Percentiles rank a stretch among this genome's conserved stretches.
phyloP scores from a whole-genome alignment of 257 asterid species.

The Forsythia viridissima region DNA sequence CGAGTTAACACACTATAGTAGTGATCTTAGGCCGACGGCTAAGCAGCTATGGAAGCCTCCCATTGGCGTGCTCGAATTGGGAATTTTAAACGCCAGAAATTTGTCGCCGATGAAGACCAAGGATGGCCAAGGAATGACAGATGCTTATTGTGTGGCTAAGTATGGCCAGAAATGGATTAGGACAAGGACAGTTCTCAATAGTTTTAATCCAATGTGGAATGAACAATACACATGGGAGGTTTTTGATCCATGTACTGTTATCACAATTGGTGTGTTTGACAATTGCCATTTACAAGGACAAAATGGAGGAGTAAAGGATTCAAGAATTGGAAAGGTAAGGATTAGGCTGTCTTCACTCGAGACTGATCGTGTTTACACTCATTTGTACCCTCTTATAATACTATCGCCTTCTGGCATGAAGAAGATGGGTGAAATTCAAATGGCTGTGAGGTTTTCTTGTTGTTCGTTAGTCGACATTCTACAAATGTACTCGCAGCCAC shows the following conservation, averaged over 20 bases:
- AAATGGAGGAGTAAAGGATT: slow-evolving; percentile 51
- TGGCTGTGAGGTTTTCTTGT: slow-evolving; percentile 80
- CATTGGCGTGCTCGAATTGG: slow-evolving; percentile 81
- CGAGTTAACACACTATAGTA: slow-evolving; percentile 82
- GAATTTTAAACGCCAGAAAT: slow-evolving; percentile 75
- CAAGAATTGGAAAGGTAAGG: slow-evolving; percentile 77
- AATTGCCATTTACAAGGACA: slow-evolving; percentile 69
- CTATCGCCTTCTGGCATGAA: slow-evolving; percentile 66
- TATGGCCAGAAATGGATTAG: slow-evolving; percentile 96
- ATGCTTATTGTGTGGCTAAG: slow-evolving; percentile 92
- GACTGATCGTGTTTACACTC: slow-evolving; percentile 71
- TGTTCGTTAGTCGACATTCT: slow-evolving; percentile 58
- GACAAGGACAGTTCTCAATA: slow-evolving; percentile 67
- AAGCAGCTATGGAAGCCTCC: slow-evolving; percentile 83
- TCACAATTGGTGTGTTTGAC: slow-evolving; percentile 74
- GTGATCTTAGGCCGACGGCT: slow-evolving; percentile 77
- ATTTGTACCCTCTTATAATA: slow-evolving; percentile 74
- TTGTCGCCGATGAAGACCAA: slow-evolving; percentile 64
- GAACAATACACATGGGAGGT: slow-evolving; percentile 97
- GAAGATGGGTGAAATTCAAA: slow-evolving; percentile 83
- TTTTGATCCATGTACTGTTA: slow-evolving; percentile 79
- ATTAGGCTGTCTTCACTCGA: slow-evolving; percentile 64
- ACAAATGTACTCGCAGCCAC: slow-evolving; percentile 55
- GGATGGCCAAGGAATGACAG: slow-evolving; percentile 65
- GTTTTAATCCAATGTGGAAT: slow-evolving; percentile 76